A percentile compares a stretch with the other conserved stretches of the same genome.
Evolutionary conservation across 2,329 filamentous ascomycete species (phyloP).

Genomic region (Xylariaceae sp.): DNA sequence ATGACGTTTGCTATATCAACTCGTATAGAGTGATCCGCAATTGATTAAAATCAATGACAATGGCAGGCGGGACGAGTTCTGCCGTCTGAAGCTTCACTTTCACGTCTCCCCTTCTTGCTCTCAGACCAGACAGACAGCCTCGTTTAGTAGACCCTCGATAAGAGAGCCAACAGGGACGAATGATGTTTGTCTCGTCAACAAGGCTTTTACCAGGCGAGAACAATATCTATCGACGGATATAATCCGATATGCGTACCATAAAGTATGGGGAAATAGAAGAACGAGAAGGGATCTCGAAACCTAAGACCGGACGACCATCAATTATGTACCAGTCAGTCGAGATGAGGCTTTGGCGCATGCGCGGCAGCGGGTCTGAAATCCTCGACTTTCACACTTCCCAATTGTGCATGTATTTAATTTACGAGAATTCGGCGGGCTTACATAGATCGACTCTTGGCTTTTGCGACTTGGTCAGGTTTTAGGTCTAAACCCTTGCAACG

Average conservation of each 20-base stretch:
- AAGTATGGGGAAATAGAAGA: conserved; percentile 25
- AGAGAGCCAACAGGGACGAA: conserved; percentile 26
- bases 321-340: conserved; percentile 39
- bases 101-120: conserved; percentile 14
- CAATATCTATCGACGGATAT: conserved; percentile 23
- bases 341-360: conserved; percentile 38
- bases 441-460: conserved; percentile 31
- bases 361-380: conserved; percentile 33
- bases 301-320: conserved; percentile 27
- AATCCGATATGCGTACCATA: conserved; percentile 22
- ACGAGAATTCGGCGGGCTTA: conserved; percentile 29
- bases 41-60: conserved; percentile 15
- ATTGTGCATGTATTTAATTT: conserved; percentile 34
- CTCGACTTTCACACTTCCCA: conserved; percentile 30
- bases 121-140: conserved; percentile 25
- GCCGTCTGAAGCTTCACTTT: conserved; percentile 9
- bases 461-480: conserved; percentile 26
- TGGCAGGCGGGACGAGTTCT: conserved; percentile 16
- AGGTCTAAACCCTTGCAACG: conserved; percentile 31
- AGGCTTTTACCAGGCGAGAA: conserved; percentile 21
- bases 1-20: conserved; percentile 27
- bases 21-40: conserved; percentile 19
- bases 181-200: conserved; percentile 22
- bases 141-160: conserved; percentile 20
- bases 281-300: conserved; percentile 27